Evolutionary conservation across 2,329 filamentous ascomycete genomes (phyloP), one percentile per base, ranked within the genome.

Genomic region (Paecilomyces dactylethromorphus): DNA sequence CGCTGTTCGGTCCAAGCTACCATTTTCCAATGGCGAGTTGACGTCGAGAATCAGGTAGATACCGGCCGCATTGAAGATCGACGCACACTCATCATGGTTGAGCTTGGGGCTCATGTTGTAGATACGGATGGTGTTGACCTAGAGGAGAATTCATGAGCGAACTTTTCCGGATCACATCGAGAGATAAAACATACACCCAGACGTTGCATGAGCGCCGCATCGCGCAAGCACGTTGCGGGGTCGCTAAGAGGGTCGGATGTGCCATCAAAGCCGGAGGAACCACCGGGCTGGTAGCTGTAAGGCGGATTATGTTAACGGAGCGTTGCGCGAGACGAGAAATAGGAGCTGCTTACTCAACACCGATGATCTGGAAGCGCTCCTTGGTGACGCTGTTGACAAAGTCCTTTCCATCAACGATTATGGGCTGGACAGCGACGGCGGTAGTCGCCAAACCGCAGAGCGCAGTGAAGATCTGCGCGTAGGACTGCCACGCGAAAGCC

Each of bases 1-100:
- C 58, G 82, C 75, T 8, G 71, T 75, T 52, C 84, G 81, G 68
- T 87, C 79, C 58, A 87, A 75, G 59, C 78, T 82, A 62, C 85
- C 78, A 53, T 82, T 81, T 6, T 74, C 70, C 15, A 85, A 71
- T 3, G 85, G 84, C 22, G 82, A 84, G 75, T 87, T 88, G 70
- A 88, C 85, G 63, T 88, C 85, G 53, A 87, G 73, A 56, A 87
- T 78, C 77, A 87, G 79, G 74, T 88, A 87, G 68, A 88, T 87
- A 56, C 85, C 85, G 31, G 83, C 84, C 2, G 80, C 79, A 66
- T 87, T 86, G 80, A 87, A 87, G 72, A 87, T 86, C 60, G 80
- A 83, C 59, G 80, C 83, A 68, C 85, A 87, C 59, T 82, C 75
- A 63, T 85, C 82, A 72, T 87, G 85, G 71, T 87, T 81, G 59